phyloP scores from a whole-genome alignment of 805 yeast species.

The Cephaloascus albidus region DNA sequence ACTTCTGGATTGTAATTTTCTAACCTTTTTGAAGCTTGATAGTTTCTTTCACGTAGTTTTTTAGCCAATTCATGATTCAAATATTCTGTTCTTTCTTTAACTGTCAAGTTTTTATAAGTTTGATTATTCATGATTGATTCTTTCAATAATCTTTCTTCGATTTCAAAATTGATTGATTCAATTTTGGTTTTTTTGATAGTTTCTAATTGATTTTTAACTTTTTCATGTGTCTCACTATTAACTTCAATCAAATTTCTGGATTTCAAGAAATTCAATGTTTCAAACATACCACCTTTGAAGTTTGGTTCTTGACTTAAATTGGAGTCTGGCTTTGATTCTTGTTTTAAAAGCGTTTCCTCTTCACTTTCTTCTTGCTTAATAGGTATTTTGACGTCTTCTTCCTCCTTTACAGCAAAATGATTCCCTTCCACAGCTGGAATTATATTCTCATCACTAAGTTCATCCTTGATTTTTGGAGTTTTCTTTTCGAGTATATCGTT shows the following conservation, averaged over 20 bases:
- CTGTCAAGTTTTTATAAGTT: not conserved
- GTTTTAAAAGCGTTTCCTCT: not conserved
- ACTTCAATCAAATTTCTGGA: conserved; percentile 10
- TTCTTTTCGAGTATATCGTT: not conserved
- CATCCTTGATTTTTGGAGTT: not conserved
- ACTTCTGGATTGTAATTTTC: conserved; percentile 36
- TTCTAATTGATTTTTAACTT: conserved; percentile 10
- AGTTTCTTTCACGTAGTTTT: not conserved
- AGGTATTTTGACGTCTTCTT: too few species aligned
- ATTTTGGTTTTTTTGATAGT: conserved; percentile 19
- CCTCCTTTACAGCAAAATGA: too few species aligned
- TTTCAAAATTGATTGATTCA: conserved; percentile 16
- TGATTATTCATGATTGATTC: conserved; percentile 6
- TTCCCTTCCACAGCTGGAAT: too few species aligned
- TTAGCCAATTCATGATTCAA: conserved; percentile 1
- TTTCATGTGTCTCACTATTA: conserved; percentile 6
- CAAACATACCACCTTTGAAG: conserved; percentile 10
- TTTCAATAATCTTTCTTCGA: conserved; percentile 19
- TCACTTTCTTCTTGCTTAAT: not conserved
- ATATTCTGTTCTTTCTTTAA: conserved; percentile 1
- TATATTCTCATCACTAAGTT: too few species aligned
- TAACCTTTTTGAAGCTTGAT: conserved; percentile 8
- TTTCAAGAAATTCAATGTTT: conserved; percentile 18
- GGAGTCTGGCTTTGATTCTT: not conserved
- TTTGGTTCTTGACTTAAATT: not conserved